Conservation (phyloP, 2,329 filamentous ascomycete species). For the Clonostachys solani region DNA sequence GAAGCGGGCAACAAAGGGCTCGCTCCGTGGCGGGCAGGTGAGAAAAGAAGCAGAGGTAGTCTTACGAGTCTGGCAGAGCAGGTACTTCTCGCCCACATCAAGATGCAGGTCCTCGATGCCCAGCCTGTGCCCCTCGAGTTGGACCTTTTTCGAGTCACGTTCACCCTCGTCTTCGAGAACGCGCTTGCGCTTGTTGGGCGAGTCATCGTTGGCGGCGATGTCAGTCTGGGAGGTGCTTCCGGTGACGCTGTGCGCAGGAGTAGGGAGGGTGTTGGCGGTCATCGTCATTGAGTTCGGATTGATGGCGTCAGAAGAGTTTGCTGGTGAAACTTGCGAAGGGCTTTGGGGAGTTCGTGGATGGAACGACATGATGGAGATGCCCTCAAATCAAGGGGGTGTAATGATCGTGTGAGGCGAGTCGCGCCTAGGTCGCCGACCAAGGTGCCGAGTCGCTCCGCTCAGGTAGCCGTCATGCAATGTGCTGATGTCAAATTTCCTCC, state of each 20-base stretch:
- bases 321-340: constrained; percentile 57
- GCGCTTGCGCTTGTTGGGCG: constrained; percentile 59
- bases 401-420: background rate
- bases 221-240: constrained; percentile 41
- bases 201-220: constrained; percentile 45
- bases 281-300: constrained; percentile 33
- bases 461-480: constrained; percentile 6
- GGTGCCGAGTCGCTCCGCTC: constrained; percentile 6
- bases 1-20: constrained; percentile 9
- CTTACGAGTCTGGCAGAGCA: constrained; percentile 65
- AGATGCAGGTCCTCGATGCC: constrained; percentile 62
- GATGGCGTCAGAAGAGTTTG: constrained; percentile 44
- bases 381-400: background rate
- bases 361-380: constrained; percentile 51
- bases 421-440: constrained; percentile 6
- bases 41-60: constrained; percentile 39
- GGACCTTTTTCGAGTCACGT: constrained; percentile 51
- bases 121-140: constrained; percentile 56
- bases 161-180: constrained; percentile 50
- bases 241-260: constrained; percentile 60
- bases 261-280: constrained; percentile 49
- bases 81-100: constrained; percentile 64
- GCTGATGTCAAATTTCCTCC: background rate
- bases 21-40: constrained; percentile 9
- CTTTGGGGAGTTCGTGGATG: constrained; percentile 66